A percentile compares a stretch with the other conserved stretches of the same genome.
Conservation (phyloP, 306 rosid species). For the Quercus variabilis region DNA sequence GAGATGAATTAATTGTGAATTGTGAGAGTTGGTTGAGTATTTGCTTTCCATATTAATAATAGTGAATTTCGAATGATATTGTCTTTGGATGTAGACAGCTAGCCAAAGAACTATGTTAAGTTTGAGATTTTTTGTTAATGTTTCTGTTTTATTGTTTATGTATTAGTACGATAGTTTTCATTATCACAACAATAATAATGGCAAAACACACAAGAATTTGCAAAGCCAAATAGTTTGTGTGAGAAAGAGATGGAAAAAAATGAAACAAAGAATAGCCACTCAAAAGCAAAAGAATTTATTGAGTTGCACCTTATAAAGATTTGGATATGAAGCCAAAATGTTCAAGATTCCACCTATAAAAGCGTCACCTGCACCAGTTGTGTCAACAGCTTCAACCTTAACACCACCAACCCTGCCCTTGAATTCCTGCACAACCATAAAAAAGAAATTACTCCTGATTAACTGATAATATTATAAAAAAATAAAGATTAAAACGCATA, state of each 20-base stretch:
- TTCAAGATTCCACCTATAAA: conserved; percentile 31
- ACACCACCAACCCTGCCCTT: conserved; percentile 13
- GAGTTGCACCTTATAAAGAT: conserved; percentile 19
- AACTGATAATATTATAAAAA: background rate
- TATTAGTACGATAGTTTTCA: too few relatives aligned
- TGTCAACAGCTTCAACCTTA: conserved; percentile 27
- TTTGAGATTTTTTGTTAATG: too few relatives aligned
- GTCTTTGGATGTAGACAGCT: too few relatives aligned
- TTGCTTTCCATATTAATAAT: too few relatives aligned
- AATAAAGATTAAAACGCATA: background rate
- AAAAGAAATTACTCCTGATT: background rate
- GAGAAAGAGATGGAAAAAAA: background rate
- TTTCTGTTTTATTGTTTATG: too few relatives aligned
- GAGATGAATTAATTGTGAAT: too few relatives aligned
- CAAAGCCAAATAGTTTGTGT: background rate
- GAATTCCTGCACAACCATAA: conserved; percentile 7
- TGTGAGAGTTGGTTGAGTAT: too few relatives aligned
- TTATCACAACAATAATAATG: too few relatives aligned
- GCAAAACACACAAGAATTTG: too few relatives aligned
- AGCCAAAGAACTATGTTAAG: too few relatives aligned
- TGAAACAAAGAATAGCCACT: background rate
- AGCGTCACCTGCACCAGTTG: conserved; percentile 30
- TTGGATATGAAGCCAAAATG: conserved; percentile 23
- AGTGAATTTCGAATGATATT: too few relatives aligned
- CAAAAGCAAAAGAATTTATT: background rate